phyloP scores from a whole-genome alignment of 352 stramenopile species.

The Phytophthora melonis region DNA sequence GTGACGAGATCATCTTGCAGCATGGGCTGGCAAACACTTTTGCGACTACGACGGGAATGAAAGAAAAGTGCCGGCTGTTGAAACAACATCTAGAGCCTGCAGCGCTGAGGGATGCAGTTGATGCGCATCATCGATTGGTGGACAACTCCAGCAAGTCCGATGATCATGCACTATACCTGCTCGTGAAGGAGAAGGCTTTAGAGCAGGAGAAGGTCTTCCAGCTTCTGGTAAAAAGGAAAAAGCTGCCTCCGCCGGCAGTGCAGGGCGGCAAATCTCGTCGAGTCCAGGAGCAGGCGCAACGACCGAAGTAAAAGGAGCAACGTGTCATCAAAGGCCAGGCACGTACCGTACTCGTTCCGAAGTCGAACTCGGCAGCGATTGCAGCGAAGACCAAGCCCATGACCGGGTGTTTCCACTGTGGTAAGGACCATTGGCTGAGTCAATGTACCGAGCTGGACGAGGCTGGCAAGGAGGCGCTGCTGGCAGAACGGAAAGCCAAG shows the following conservation, averaged over 20 bases:
- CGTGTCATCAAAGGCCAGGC: neutral
- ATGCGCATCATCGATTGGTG: constrained; percentile 13
- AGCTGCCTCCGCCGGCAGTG: neutral
- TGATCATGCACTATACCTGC: constrained; percentile 11
- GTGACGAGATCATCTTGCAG: too few relatives aligned
- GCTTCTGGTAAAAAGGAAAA: constrained; percentile 1
- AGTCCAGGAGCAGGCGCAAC: neutral
- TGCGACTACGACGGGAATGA: constrained; percentile 8
- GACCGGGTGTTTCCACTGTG: constrained; percentile 20
- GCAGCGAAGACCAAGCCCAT: constrained; percentile 8
- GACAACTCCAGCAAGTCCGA: constrained; percentile 1
- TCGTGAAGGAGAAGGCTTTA: constrained; percentile 28
- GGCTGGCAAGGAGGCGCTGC: constrained; percentile 8
- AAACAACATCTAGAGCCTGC: constrained; percentile 7
- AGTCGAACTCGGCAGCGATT: neutral
- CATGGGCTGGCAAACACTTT: constrained; percentile 28
- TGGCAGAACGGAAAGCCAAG: constrained; percentile 5
- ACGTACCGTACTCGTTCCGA: neutral
- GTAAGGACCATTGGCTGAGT: constrained; percentile 28
- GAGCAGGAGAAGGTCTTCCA: constrained; percentile 26
- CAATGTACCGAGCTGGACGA: constrained; percentile 8
- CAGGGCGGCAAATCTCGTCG: neutral
- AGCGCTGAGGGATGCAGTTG: constrained; percentile 14
- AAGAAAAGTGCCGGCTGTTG: constrained; percentile 20
- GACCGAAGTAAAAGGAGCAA: neutral